These are phyloP conservation scores for Trichoderma pleuroti DNA, from an alignment of 2,329 filamentous ascomycete genomes.

Conservation along the genomic window DNA sequence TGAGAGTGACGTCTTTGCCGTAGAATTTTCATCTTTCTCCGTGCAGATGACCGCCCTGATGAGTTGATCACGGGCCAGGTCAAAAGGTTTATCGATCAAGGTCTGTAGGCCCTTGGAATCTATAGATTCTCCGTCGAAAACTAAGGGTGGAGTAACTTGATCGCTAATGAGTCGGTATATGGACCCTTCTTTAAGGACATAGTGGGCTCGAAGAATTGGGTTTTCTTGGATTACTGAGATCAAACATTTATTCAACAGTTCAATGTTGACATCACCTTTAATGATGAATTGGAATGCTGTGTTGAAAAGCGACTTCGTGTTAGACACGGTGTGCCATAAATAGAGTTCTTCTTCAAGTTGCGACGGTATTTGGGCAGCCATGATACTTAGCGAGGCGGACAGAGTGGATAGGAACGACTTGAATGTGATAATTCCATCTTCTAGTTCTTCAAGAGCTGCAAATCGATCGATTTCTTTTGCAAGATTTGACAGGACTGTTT, in stretches of 20 bases:
- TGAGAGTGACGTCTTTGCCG: neutral
- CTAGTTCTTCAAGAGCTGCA: neutral
- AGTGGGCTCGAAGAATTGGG: conserved; percentile 1
- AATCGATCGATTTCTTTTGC: neutral
- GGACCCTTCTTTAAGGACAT: neutral
- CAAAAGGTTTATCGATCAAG: neutral
- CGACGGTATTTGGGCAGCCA: neutral
- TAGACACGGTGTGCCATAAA: neutral
- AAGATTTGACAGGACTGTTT: neutral
- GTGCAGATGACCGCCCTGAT: neutral
- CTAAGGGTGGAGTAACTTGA: neutral
- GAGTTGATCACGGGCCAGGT: neutral
- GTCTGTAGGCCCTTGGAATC: neutral
- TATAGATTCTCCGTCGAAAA: neutral
- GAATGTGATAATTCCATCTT: neutral
- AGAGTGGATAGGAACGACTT: neutral
- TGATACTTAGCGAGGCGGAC: neutral
- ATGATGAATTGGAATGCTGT: neutral
- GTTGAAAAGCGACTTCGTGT: neutral
- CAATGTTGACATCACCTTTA: neutral
- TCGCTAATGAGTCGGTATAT: neutral
- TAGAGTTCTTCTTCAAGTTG: neutral
- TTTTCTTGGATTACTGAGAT: neutral
- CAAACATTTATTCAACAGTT: neutral
- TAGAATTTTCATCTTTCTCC: neutral